Evolutionary conservation across 495 filamentous ascomycete species (phyloP).

Genomic region (Penicillium nucicola): DNA sequence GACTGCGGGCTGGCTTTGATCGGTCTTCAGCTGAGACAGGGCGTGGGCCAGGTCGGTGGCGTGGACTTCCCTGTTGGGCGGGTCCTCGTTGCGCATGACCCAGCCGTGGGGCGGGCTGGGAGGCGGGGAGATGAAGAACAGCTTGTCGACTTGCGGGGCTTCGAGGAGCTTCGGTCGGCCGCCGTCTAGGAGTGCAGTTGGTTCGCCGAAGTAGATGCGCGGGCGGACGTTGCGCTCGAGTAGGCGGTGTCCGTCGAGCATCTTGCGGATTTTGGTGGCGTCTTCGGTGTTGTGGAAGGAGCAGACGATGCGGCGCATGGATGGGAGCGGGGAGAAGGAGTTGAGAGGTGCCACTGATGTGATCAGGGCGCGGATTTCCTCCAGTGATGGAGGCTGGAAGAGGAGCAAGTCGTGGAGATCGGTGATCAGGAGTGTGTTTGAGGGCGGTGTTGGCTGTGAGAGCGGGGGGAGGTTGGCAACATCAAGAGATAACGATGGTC

Average conservation of each 20-base stretch:
- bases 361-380: slow-evolving; percentile 72
- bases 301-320: slow-evolving; percentile 85
- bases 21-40: slow-evolving; percentile 61
- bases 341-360: slow-evolving; percentile 65
- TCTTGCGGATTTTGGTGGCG: slow-evolving; percentile 67
- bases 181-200: slow-evolving; percentile 60
- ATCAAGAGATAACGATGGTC: slow-evolving; percentile 71
- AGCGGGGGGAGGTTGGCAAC: slow-evolving; percentile 77
- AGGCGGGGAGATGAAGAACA: slow-evolving; percentile 96
- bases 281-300: slow-evolving; percentile 74
- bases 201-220: slow-evolving; percentile 85
- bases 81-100: slow-evolving; percentile 84
- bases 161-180: slow-evolving; percentile 57
- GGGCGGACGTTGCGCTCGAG: slow-evolving; percentile 59
- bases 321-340: slow-evolving; percentile 88
- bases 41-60: slow-evolving; percentile 85
- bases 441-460: slow-evolving; percentile 73
- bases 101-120: slow-evolving; percentile 90
- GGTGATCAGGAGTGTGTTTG: slow-evolving; percentile 93
- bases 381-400: slow-evolving; percentile 75
- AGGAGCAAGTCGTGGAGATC: slow-evolving; percentile 72
- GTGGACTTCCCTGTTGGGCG: slow-evolving; percentile 91
- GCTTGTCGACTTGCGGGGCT: slow-evolving; percentile 80
- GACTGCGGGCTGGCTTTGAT: slow-evolving; percentile 21
- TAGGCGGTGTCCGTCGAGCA: slow-evolving; percentile 68